Percentiles rank a stretch among this genome's conserved stretches.
Evolutionary conservation across 176 grass and related monocot genomes (phyloP).

Genomic region (Ensete glaucum): DNA sequence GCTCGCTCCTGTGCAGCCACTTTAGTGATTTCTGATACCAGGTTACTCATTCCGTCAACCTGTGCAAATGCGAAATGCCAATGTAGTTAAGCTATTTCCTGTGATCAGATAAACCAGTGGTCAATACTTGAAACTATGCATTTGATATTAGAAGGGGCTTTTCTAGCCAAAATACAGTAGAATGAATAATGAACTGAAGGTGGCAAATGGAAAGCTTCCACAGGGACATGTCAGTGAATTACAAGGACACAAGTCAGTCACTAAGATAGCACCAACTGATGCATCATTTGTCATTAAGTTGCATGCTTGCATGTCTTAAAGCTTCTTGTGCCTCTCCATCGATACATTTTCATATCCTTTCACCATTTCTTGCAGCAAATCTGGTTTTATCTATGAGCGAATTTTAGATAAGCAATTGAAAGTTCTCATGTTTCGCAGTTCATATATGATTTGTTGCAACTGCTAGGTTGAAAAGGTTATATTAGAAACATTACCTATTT

Average conservation of each 20-base stretch:
- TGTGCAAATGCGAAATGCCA: slow-evolving; percentile 11
- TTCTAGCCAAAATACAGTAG: too few relatives aligned
- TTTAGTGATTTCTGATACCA: slow-evolving; percentile 52
- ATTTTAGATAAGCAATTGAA: too few relatives aligned
- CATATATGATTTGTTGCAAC: too few relatives aligned
- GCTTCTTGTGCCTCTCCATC: background rate
- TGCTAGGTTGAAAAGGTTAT: background rate
- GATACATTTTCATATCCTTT: background rate
- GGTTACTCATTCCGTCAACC: slow-evolving; percentile 52
- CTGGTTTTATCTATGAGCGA: too few relatives aligned
- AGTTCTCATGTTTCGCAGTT: too few relatives aligned
- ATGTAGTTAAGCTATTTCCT: background rate
- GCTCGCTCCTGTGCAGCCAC: slow-evolving; percentile 62
- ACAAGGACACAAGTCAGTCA: background rate
- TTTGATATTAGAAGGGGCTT: too few relatives aligned
- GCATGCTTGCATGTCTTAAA: background rate
- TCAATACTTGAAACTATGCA: too few relatives aligned
- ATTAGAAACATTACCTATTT: background rate
- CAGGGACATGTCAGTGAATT: too few relatives aligned
- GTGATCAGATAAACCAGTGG: background rate
- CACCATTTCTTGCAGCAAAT: too few relatives aligned
- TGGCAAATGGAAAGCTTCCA: too few relatives aligned
- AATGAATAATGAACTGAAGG: too few relatives aligned
- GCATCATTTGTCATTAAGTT: background rate
- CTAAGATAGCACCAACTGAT: background rate